phyloP scores from a whole-genome alignment of 202 grass and related monocot species.

The Panicum virgatum region DNA sequence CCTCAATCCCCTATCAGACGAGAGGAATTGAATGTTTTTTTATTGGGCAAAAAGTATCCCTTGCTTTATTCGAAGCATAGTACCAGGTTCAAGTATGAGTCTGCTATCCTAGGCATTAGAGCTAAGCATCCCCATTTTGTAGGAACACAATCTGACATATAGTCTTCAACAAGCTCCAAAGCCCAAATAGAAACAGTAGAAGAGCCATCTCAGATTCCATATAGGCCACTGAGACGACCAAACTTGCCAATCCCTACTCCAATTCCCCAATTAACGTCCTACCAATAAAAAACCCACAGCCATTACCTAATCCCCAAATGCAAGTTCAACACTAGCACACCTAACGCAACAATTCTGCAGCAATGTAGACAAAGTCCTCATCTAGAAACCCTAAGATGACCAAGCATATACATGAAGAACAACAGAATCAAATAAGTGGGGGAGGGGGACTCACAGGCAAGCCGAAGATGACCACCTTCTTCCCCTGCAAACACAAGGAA shows the following conservation, averaged over 20 bases:
- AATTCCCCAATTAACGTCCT: not conserved
- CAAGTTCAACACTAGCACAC: not conserved
- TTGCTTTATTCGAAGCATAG: not conserved
- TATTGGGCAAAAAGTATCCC: not conserved
- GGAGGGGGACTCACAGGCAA: slow-evolving; percentile 64
- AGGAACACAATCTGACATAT: not conserved
- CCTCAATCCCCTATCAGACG: not conserved
- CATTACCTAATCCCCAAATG: not conserved
- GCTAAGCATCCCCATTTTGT: not conserved
- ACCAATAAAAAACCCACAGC: not conserved
- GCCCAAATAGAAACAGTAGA: not conserved
- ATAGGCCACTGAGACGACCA: not conserved
- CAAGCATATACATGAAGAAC: not conserved
- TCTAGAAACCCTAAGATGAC: not conserved
- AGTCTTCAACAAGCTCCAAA: not conserved
- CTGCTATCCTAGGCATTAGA: not conserved
- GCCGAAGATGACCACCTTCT: slow-evolving; percentile 97
- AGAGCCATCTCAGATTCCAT: not conserved
- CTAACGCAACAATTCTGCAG: not conserved
- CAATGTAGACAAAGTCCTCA: not conserved
- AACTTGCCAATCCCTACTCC: not conserved
- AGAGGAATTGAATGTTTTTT: not conserved
- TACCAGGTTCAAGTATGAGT: not conserved
- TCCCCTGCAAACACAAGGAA: slow-evolving; percentile 66
- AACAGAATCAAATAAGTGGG: not conserved